Base-by-base conservation (phyloP, 2,329 filamentous ascomycete species). In the Mollisia scopiformis region DNA sequence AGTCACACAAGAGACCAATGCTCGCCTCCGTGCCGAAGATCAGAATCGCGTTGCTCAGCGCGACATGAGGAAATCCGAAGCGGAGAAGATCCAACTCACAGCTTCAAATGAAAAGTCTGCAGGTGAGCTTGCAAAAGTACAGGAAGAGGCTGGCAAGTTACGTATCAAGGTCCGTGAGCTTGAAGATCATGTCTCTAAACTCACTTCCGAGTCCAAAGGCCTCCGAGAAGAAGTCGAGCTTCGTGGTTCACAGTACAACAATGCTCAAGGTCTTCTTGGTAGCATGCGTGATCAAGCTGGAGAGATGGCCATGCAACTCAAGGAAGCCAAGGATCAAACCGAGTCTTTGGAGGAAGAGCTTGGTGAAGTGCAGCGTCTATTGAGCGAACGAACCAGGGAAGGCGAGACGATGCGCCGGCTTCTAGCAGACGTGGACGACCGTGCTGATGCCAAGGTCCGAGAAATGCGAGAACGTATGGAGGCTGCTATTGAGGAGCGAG, bases 311-410 rank as follows among this genome's bases (percentile, higher is more conserved):
- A 90, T 92, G 66, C 95, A 97, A 77, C 89, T 97, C 76, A 96
- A 95, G 75, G 95, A 99, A 76, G 87, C 91, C 1, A 88, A 90
- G 63, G 86, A 89, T 53, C 88, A 92, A 66, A 90, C 88, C 39
- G 93, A 97, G 71, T 91, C 88, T 60, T 80, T 98, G 0, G 94
- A 97, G 71, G 95, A 99, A 76, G 95, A 99, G 75, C 82, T 98
- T 1, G 86, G 87, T 1, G 95, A 99, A 75, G 89, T 93, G 2
- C 93, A 96, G 73, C 86, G 92, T 60, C 84, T 97, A 62, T 83
- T 99, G 2, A 87, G 86, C 55, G 95, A 99, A 75, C 88, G 95
- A 27, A 94, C 92, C 3, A 87, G 95, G 46, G 95, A 99, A 76
- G 91, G 88, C 27, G 94, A 98, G 78, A 97, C 92, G 0, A 98